Evolutionary conservation across 2,329 filamentous ascomycete genomes (phyloP).

Genomic region (Colletotrichum abscissum): DNA sequence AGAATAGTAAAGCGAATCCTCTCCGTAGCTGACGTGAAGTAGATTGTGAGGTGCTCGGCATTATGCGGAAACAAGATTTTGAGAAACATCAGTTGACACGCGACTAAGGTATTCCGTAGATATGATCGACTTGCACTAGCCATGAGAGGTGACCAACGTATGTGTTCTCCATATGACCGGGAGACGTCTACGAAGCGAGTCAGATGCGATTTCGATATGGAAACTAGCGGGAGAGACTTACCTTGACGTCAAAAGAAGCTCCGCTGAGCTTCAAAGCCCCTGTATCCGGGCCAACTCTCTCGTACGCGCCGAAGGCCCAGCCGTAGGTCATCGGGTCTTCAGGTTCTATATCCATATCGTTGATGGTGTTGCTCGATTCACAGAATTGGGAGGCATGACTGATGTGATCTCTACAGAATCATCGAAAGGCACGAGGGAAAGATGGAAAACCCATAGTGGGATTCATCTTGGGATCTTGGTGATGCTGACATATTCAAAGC

Average conservation of each 20-base stretch:
- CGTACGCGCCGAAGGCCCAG: too few species aligned
- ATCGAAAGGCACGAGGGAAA: too few species aligned
- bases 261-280: not conserved
- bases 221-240: not conserved
- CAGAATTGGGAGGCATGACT: too few species aligned
- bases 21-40: not conserved
- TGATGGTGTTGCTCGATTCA: too few species aligned
- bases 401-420: not conserved
- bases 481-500: not conserved
- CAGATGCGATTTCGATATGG: not conserved
- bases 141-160: conserved; percentile 14
- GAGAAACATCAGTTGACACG: not conserved
- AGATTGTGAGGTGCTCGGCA: conserved; percentile 9
- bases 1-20: not conserved
- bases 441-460: too few species aligned
- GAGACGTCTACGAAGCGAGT: conserved; percentile 1
- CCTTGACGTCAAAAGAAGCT: conserved; percentile 10
- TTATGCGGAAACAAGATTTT: conserved; percentile 26
- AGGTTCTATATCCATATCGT: too few species aligned
- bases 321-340: too few species aligned
- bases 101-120: too few species aligned
- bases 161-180: not conserved
- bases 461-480: too few species aligned
- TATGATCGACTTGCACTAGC: conserved; percentile 5
- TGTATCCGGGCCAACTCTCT: too few species aligned